Evolutionary conservation across 1,284 basidiomycete genomes (phyloP).

Genomic region (Microbotryum scabiosae): DNA sequence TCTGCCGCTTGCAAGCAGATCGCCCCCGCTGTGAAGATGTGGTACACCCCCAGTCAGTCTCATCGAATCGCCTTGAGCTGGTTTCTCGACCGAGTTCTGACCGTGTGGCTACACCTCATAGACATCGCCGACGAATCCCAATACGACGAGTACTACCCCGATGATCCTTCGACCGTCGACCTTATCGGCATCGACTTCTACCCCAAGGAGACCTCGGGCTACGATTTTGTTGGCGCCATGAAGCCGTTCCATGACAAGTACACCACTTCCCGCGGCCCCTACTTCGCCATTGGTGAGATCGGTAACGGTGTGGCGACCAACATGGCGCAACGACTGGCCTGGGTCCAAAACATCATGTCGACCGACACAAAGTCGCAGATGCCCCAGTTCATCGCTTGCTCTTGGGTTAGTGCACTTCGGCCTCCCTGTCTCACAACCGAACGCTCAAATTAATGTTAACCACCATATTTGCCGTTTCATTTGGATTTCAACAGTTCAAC

Average conservation of each 20-base stretch:
- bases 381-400: constrained; percentile 35
- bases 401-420: constrained; percentile 36
- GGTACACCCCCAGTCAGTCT: constrained; percentile 22
- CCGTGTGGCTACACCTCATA: constrained; percentile 7
- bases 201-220: constrained; percentile 25
- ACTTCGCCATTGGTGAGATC: constrained; percentile 42
- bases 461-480: not conserved
- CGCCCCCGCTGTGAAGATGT: constrained; percentile 39
- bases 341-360: constrained; percentile 35
- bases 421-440: constrained; percentile 5
- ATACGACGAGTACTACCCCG: constrained; percentile 36
- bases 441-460: not conserved
- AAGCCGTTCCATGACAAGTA: constrained; percentile 41
- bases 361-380: constrained; percentile 29
- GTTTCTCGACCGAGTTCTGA: constrained; percentile 18
- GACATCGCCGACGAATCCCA: constrained; percentile 23
- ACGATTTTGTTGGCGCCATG: constrained; percentile 35
- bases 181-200: constrained; percentile 40
- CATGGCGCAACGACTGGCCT: constrained; percentile 32
- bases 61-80: constrained; percentile 7
- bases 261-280: constrained; percentile 19
- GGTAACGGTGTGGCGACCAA: constrained; percentile 32
- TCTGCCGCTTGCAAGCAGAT: constrained; percentile 34
- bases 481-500: not conserved
- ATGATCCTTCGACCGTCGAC: constrained; percentile 36